Conservation (phyloP, 139 green algal genomes). For the Mesotaenium endlicherianum region DNA sequence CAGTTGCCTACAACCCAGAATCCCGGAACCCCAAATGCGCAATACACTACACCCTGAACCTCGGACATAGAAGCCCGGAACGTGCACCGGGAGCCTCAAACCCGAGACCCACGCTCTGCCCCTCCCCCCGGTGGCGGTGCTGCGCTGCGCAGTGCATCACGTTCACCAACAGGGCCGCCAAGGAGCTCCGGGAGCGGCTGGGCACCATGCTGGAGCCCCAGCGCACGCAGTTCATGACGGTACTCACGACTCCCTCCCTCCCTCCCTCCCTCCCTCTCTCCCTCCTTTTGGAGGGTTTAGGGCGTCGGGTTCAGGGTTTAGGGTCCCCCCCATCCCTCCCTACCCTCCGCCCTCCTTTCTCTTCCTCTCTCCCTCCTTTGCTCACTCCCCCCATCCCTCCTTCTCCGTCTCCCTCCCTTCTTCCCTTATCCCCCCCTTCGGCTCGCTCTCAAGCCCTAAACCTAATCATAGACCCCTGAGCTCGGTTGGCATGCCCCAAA, state of each 20-base stretch:
- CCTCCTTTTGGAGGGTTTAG: neutral
- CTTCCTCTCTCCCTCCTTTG: neutral
- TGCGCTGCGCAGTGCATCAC: constrained; percentile 74
- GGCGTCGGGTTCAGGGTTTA: neutral
- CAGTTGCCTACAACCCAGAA: too few relatives aligned
- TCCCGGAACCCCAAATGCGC: too few relatives aligned
- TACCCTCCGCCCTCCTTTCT: neutral
- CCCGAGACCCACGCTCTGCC: too few relatives aligned
- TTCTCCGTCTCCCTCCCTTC: neutral
- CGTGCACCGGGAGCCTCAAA: too few relatives aligned
- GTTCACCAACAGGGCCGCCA: constrained; percentile 76
- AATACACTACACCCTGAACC: too few relatives aligned
- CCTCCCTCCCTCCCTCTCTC: neutral
- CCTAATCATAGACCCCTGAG: too few relatives aligned
- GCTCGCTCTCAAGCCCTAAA: too few relatives aligned
- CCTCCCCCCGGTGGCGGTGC: too few relatives aligned
- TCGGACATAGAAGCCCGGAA: too few relatives aligned
- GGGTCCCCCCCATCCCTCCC: neutral
- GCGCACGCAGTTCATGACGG: neutral
- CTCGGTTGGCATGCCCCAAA: too few relatives aligned
- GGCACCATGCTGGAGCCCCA: neutral
- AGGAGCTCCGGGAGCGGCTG: constrained; percentile 56
- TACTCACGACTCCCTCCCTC: neutral
- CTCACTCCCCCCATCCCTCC: neutral
- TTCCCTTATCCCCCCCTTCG: too few relatives aligned